Conservation (phyloP, 2,329 filamentous ascomycete genomes). For the Ceratocystis variospora region DNA sequence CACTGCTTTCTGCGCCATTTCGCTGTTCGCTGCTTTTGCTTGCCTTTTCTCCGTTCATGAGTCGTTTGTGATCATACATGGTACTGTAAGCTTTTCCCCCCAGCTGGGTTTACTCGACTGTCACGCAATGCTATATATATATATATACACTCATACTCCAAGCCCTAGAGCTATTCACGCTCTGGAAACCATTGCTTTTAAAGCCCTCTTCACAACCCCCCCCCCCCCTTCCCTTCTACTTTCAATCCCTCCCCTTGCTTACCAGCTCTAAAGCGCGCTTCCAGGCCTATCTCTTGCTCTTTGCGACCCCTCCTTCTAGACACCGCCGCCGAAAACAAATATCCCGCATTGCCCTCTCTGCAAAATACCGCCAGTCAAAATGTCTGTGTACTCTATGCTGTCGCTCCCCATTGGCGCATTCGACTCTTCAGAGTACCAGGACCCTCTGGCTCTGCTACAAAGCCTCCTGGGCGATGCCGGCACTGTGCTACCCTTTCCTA, state of each 20-base stretch:
- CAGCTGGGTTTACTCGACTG: neutral
- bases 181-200: neutral
- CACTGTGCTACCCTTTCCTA: conserved; percentile 59
- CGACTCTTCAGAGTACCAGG: conserved; percentile 63
- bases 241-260: neutral
- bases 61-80: neutral
- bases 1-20: neutral
- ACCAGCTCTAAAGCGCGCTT: neutral
- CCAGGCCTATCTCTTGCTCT: neutral
- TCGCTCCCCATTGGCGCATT: conserved; percentile 82
- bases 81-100: neutral
- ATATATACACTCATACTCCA: neutral
- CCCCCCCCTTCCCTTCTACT: neutral
- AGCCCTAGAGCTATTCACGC: neutral
- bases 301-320: neutral
- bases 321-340: conserved; percentile 2
- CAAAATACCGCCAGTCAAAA: conserved; percentile 4
- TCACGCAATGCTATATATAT: neutral
- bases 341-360: conserved; percentile 12
- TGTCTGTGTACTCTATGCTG: conserved; percentile 63
- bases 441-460: conserved; percentile 63
- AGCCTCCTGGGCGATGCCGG: conserved; percentile 64
- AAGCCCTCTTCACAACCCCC: neutral
- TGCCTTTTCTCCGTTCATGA: neutral
- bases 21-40: neutral